These are phyloP conservation scores for Penstemon newberryi DNA, from an alignment of 257 asterid species.

Conservation along the genomic window DNA sequence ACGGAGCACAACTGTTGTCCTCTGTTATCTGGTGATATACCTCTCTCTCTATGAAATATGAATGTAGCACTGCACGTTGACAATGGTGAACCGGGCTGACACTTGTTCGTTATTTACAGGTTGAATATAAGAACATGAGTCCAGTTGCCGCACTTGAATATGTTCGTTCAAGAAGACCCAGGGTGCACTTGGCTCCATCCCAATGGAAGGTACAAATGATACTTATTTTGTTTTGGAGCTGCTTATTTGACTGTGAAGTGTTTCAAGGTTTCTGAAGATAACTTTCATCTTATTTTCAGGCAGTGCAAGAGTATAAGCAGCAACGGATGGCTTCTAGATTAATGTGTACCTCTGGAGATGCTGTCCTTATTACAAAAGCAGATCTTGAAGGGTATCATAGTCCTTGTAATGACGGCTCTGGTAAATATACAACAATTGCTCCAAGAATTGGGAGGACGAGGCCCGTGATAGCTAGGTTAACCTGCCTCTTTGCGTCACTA, in stretches of 20 bases:
- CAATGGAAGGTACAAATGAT: conserved; percentile 74
- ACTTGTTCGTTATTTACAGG: conserved; percentile 45
- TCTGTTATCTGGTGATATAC: conserved; percentile 71
- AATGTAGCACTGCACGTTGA: background rate
- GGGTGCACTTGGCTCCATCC: conserved; percentile 80
- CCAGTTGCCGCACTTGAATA: conserved; percentile 77
- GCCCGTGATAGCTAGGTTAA: conserved; percentile 74
- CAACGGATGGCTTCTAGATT: conserved; percentile 43
- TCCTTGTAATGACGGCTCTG: conserved; percentile 40
- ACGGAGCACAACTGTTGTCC: conserved; percentile 92
- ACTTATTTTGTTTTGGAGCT: background rate
- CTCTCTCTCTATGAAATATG: background rate
- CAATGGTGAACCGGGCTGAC: background rate
- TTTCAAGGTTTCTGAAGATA: conserved; percentile 1
- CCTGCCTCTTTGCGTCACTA: conserved; percentile 79
- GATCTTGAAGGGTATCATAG: conserved; percentile 88
- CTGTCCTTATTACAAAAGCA: conserved; percentile 76
- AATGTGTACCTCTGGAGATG: conserved; percentile 64
- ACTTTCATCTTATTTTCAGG: conserved; percentile 47
- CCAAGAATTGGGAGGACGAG: conserved; percentile 44
- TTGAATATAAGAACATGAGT: conserved; percentile 79
- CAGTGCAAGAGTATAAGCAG: conserved; percentile 79
- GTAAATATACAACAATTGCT: conserved; percentile 47
- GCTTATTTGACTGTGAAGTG: background rate
- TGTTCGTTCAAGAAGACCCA: conserved; percentile 82